Base-by-base conservation (phyloP, 163 green algal species). In the Chlamydomonas reinhardtii region DNA sequence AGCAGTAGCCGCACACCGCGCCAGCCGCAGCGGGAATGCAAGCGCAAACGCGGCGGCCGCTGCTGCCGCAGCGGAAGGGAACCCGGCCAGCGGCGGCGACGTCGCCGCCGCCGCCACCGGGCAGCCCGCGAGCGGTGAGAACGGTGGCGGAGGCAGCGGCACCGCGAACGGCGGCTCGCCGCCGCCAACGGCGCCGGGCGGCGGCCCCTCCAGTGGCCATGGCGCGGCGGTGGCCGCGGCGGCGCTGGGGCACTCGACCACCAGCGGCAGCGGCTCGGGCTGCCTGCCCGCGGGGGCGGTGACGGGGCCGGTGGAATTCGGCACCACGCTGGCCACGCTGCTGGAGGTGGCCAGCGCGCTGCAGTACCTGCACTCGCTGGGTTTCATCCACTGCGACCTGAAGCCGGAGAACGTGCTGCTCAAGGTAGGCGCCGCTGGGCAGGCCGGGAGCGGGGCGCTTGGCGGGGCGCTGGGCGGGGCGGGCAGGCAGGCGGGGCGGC, bases 381-480 rank as follows among this genome's bases (percentile, higher is more conserved):
- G 92, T 79, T 92, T 97, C 81, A 73, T 95, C 52, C 94, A 96
- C 86, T 84, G 93, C 37, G 94, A 96, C 86, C 82, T 96, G 15
- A 96, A 96, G 88, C 90, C 89, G 3, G 75, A 93, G 76, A 94
- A 95, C 74, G 86, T 95, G 5, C 87, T 95, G 35, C 81, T 95
- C 24, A 92, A 91, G 74, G 84, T 89, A 8, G 39, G 39, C 29
- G 82, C 4, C 2, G 29, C 73, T 35, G 14, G 15, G 3, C 4
- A 27, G 4, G 8, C 6, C 8, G 59, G 59, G 11, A 66, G 3
- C 3, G 6, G 68, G 68, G 29, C 4, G 43, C 12, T 74, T 48
- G 68, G 68, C 68, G 8, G 9, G 43, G 43, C 43, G 43, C 8
- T 54, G 43, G 43, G 11, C 6, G 43, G 8, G 43, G 11, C 43